Evolutionary conservation across 176 grass and related monocot genomes (phyloP).

Genomic region (Pharus latifolius): DNA sequence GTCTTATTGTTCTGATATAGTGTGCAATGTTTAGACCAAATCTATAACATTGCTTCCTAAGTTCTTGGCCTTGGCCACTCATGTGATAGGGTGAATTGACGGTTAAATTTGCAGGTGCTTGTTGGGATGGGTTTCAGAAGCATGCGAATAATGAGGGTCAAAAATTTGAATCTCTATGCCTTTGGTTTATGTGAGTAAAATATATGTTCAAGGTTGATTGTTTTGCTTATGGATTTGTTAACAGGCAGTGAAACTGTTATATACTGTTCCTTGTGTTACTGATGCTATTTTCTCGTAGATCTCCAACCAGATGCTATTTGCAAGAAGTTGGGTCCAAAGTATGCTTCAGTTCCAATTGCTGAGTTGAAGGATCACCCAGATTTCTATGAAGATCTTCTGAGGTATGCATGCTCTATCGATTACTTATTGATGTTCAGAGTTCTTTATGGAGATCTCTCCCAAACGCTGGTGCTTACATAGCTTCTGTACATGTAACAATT

Average conservation of each 20-base stretch:
- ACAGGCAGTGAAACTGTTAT: neutral
- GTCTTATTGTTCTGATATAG: neutral
- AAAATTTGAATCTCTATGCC: constrained; percentile 80
- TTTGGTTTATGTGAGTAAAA: constrained; percentile 91
- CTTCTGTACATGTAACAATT: neutral
- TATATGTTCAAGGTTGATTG: neutral
- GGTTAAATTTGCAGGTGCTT: constrained; percentile 59
- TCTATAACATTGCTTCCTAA: neutral
- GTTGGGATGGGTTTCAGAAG: constrained; percentile 76
- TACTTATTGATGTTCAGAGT: neutral
- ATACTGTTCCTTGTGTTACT: neutral
- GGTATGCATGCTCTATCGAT: constrained; percentile 34
- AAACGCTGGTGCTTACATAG: neutral
- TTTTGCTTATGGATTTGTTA: constrained; percentile 7
- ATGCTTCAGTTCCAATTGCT: constrained; percentile 50
- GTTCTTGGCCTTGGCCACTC: neutral
- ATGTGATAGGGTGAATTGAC: neutral
- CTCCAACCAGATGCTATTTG: constrained; percentile 87
- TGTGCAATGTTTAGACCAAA: neutral
- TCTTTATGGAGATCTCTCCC: neutral
- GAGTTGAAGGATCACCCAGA: constrained; percentile 74
- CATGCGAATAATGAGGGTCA: constrained; percentile 78
- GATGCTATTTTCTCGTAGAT: constrained; percentile 44
- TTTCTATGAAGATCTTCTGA: constrained; percentile 94
- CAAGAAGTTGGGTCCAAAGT: constrained; percentile 78